Evolutionary conservation across 148 eudicot genomes (phyloP), one percentile per base, ranked within the genome.

Genomic region (Camellia japonica): DNA sequence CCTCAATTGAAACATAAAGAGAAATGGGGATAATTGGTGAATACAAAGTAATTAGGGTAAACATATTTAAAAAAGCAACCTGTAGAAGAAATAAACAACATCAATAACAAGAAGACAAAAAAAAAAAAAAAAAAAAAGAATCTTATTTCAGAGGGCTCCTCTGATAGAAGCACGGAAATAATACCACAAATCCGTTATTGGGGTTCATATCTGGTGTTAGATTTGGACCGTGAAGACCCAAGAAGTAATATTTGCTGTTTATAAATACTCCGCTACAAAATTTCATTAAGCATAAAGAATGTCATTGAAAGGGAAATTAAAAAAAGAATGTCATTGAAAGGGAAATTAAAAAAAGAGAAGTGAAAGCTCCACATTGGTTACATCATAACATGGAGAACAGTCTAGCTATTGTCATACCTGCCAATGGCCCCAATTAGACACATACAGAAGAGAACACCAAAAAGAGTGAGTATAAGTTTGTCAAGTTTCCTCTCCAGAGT

Each of bases 1-100:
- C 99, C 99, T 96, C 99, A 81, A 96, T 92, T 61, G 99, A 93
- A 82, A 96, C 99, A 84, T 96, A 96, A 52, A 96, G 98, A 55
- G 99, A 96, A 81, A 96, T 96, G 59, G 99, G 99, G n/a, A n/a
- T n/a, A n/a, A n/a, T n/a, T n/a, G n/a, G 81, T 73, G 99, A 96
- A 89, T 91, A 96, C 65, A 96, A 88, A 85, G 99, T 96, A 78
- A 96, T 94, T 38, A 96, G 87, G 43, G 99, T 96, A 85, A 96
- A 96, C 88, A 96, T 91, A 67, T 92, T 93, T 87, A 93, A 84
- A 70, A 91, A 80, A 63, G 88, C 80, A 80, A 96, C 99, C 99
- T 96, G 84, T 77, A 83, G 52, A 79, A 75, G 61, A 60, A 70
- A 76, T 61, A 78, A 75, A 73, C 30, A 65, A 56, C 15, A 41